Base-by-base conservation (phyloP, 208 protist genomes). In the Trypanosoma caninum region DNA sequence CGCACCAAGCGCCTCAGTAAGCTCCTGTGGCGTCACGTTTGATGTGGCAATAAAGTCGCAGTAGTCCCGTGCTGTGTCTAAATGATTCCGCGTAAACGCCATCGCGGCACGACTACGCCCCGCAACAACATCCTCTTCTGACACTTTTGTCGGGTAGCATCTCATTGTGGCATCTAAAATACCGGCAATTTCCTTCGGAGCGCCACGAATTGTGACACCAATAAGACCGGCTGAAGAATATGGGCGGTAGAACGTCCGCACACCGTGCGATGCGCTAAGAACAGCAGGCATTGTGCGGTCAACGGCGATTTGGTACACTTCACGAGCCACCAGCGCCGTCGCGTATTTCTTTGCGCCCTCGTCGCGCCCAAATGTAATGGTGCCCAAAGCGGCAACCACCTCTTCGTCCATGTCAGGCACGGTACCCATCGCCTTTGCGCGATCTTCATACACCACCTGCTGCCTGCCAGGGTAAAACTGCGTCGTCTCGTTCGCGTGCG, bases 401-500 rank as follows among this genome's bases (percentile, higher is more conserved):
- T 91, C 84, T 9, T 71, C 35, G 22, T 90, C 70, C 83, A 93
- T 91, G 73, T 91, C 81, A n/a, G 83, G 87, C 64, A 83, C 75
- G 22, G 87, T 86, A 37, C 83, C 79, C 87, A 93, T 94, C 4
- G 60, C 79, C 20, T 66, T 65, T n/a, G 76, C 77, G 27, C 87
- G 82, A 33, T 69, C 63, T 70, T 94, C 87, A 68, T 78, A 82
- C 54, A 79, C 68, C 2, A 88, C 69, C 18, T 42, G 28, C 54
- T 90, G 75, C 33, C 76, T 67, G 20, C 78, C 82, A 3, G 74
- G 69, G 69, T 91, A 80, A 66, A 90, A 94, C 72, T 94, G 87
- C 23, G 78, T 73, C n/a, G 42, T 41, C 63, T 94, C 87, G 54
- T 73, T 80, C 20, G 51, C 62, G 72, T 86, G 69, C 34, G 60